A percentile compares a stretch with the other conserved stretches of the same genome.
phyloP scores from a whole-genome alignment of 169 alveolate genomes.

The Cryptosporidium canis region DNA sequence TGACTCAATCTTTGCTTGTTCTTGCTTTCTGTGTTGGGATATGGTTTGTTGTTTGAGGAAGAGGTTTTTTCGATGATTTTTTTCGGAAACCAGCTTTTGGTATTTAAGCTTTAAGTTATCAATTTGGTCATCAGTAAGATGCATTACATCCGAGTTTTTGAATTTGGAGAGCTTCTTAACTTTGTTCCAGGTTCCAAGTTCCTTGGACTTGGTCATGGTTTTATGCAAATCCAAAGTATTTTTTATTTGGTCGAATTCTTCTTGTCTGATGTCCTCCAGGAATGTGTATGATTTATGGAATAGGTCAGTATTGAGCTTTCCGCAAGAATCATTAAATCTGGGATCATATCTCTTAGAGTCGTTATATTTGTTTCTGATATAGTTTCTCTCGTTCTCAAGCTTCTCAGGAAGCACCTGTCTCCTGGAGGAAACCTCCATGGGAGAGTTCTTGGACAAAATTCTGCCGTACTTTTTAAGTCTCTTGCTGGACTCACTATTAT shows the following conservation, averaged over 20 bases:
- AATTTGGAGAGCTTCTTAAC: conserved; percentile 25
- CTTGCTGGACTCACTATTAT: neutral
- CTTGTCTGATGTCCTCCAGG: conserved; percentile 30
- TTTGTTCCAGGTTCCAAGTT: conserved; percentile 58
- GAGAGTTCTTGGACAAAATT: conserved; percentile 8
- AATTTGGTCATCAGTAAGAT: conserved; percentile 38
- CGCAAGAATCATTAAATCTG: conserved; percentile 64
- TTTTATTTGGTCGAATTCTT: conserved; percentile 28
- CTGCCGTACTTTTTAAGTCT: neutral
- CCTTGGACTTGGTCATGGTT: conserved; percentile 29
- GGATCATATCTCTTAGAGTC: conserved; percentile 20
- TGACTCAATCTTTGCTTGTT: conserved; percentile 18
- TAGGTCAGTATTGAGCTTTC: conserved; percentile 47
- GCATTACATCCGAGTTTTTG: conserved; percentile 30
- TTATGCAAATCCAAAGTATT: conserved; percentile 33
- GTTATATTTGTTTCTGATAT: conserved; percentile 17
- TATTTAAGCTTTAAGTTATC: conserved; percentile 19
- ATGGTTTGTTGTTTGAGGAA: conserved; percentile 31
- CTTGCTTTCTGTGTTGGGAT: conserved; percentile 46
- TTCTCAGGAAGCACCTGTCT: conserved; percentile 33
- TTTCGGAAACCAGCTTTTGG: conserved; percentile 45
- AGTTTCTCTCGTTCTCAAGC: conserved; percentile 33
- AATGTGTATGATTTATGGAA: conserved; percentile 56
- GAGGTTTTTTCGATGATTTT: conserved; percentile 36
- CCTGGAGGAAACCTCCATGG: conserved; percentile 61